Evolutionary conservation across 345 rosid species (phyloP), one percentile per base, ranked within the genome.

Genomic region (Cardamine resedifolia): DNA sequence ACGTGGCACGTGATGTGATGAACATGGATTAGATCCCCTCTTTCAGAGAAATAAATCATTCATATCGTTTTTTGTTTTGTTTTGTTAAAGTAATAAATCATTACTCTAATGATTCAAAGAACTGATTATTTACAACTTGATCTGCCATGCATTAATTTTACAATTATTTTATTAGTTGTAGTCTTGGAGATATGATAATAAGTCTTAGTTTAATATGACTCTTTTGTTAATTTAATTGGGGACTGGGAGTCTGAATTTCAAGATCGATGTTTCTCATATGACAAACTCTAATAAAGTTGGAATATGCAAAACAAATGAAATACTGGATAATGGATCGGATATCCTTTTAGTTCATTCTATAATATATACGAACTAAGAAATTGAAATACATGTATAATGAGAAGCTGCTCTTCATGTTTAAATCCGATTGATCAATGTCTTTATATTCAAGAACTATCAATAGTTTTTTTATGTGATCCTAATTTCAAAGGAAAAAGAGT

Each of bases 1-100:
- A 64, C 73, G 60, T 74, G 72, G 39, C 72, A 74, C 72, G 55
- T 74, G 68, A 74, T 19, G 68, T 50, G 48, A 59, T 50, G 78
- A 58, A 67, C 73, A 59, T 67, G 78, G 55, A 58, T 47, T 59
- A 74, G 78, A 74, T 74, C 72, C 60, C 63, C 63, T 39, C 57
- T 66, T 67, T 59, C 5, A 61, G 39, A 51, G 78, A 60, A 67
- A 38, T 67, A 50, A 59, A 60, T 66, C 57, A 28, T 27, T 36
- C 36, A 0, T 23, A 27, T 10, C 26, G 28, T 6, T 52, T n/a
- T n/a, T n/a, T n/a, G n/a, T n/a, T n/a, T n/a, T n/a, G n/a, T n/a
- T n/a, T n/a, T n/a, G n/a, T n/a, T n/a, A n/a, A n/a, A n/a, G n/a
- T n/a, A n/a, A n/a, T n/a, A n/a, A n/a, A n/a, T n/a, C n/a, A n/a